Base-by-base conservation (phyloP, 805 yeast species). In the Torulaspora delbrueckii region DNA sequence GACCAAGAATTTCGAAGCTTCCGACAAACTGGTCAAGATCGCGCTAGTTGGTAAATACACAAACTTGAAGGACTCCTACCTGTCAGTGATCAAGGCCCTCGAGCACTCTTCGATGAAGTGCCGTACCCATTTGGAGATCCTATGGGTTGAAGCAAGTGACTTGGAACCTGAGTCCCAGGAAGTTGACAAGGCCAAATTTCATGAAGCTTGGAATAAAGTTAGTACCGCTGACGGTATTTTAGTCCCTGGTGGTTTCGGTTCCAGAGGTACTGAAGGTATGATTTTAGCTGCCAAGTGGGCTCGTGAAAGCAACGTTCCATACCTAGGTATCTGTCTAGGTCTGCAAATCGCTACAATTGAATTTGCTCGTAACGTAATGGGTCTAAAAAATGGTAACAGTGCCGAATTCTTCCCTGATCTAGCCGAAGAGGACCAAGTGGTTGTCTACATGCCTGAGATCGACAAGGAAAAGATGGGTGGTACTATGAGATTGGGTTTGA, bases 211-310 rank as follows among this genome's bases (percentile, higher is more conserved):
- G 99, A 91, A 88, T 60, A 73, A 76, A 56, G 82, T 93, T 54
- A 86, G 96, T 66, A 81, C 84, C 59, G 96, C 98, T 22, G 96
- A 93, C 68, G 98, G 99, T 68, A 85, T 93, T 53, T 77, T 93
- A 48, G 96, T 93, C 47, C 99, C 99, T 32, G 99, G 99, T 64
- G 99, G 99, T 1, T 93, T 93, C 63, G 99, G 99, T 48, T 70
- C 80, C 40, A 84, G 99, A 69, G 99, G 99, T 70, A 87, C 88
- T 48, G 98, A 93, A 71, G 99, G 99, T 59, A 93, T 93, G 99
- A 76, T 93, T 65, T 73, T 86, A 31, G 99, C 98, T 49, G 95
- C 97, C 45, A 84, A 86, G 68, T 93, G 95, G 84, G 99, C 99
- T n/a, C 83, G 99, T 72, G 96, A 85, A 68, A 88, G 88, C 72